phyloP scores from a whole-genome alignment of 2,329 filamentous ascomycete species.

The Fragosphaeria purpurea region DNA sequence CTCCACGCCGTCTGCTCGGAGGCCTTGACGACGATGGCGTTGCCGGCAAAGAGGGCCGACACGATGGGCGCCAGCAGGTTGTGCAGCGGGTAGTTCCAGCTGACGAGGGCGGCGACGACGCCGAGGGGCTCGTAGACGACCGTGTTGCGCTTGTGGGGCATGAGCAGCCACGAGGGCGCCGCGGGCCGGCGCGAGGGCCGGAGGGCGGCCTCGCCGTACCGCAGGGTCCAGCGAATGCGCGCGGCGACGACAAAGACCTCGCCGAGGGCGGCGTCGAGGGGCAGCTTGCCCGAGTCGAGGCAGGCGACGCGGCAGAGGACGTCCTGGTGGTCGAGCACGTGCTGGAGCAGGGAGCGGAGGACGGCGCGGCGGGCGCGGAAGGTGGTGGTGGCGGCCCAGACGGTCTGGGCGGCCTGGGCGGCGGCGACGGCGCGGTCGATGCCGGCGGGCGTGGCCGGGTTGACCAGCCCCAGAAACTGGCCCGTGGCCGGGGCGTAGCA shows the following conservation, averaged over 20 bases:
- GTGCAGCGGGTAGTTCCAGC: slow-evolving; percentile 97
- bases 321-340: slow-evolving; percentile 81
- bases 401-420: slow-evolving; percentile 62
- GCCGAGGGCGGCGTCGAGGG: slow-evolving; percentile 85
- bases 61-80: slow-evolving; percentile 90
- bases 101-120: slow-evolving; percentile 84
- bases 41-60: slow-evolving; percentile 81
- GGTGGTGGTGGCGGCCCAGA: slow-evolving; percentile 67
- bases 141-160: slow-evolving; percentile 90
- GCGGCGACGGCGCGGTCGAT: slow-evolving; percentile 71
- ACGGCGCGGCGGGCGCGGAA: slow-evolving; percentile 72
- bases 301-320: slow-evolving; percentile 77
- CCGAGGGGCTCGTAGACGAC: slow-evolving; percentile 88
- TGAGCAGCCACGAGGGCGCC: slow-evolving; percentile 68
- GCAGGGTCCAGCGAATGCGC: slow-evolving; percentile 89
- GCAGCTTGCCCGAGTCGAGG: slow-evolving; percentile 91
- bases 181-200: slow-evolving; percentile 64
- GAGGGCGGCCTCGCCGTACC: slow-evolving; percentile 78
- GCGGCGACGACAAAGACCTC: slow-evolving; percentile 91
- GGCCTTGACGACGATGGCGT: slow-evolving; percentile 85
- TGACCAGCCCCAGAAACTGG: slow-evolving; percentile 66
- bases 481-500: slow-evolving; percentile 89
- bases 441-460: slow-evolving; percentile 63
- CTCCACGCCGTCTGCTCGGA: slow-evolving; percentile 97
- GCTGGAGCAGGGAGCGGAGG: slow-evolving; percentile 68